Evolutionary conservation across 106 monocot genomes (phyloP), one percentile per base, ranked within the genome.

Genomic region (Phalaenopsis equestris): DNA sequence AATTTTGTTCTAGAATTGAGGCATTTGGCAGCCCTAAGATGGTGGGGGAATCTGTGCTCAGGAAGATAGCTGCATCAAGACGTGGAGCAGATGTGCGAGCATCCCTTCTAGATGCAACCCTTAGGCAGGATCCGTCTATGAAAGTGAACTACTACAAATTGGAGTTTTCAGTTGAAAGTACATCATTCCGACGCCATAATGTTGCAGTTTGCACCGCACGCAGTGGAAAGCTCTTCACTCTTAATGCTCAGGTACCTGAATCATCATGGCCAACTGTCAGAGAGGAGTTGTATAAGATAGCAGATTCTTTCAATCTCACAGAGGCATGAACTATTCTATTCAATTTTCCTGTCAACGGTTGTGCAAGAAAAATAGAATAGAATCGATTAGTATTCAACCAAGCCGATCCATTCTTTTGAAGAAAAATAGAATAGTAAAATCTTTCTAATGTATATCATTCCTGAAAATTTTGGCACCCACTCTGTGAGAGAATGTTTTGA

Each of bases 171-270:
- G 91, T 96, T 46, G 90, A 96, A 65, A 78, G 91, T 42, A 85
- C 88, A 12, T 73, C 88, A 0, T 90, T 96, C 61, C 75, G 82
- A 19, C 93, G 96, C 18, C 93, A 86, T 77, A 93, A 96, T 74
- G 87, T 93, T 12, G 93, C 96, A 16, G 88, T 96, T 36, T 96
- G 96, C 76, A 67, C 80, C 48, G 83, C 88, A 9, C 72, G 67
- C 3, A 41, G 81, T 3, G 93, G 88, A 55, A 90, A 87, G 80
- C 77, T 96, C 14, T 96, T 84, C 82, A 96, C 93, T 7, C 75
- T 96, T 47, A 96, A 96, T 79, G 96, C 93, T 56, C 96, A 96
- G 78, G 93, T 90, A 11, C 93, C 96, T 2, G 96, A 96, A 75
- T 90, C 90, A 1, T 64, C 68, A 6, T 96, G 96, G 91, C 76